Percentiles rank a stretch among this genome's conserved stretches.
These are phyloP conservation scores for Aspergillus sojae DNA, from an alignment of 2,329 filamentous ascomycete genomes.

Conservation along the genomic window DNA sequence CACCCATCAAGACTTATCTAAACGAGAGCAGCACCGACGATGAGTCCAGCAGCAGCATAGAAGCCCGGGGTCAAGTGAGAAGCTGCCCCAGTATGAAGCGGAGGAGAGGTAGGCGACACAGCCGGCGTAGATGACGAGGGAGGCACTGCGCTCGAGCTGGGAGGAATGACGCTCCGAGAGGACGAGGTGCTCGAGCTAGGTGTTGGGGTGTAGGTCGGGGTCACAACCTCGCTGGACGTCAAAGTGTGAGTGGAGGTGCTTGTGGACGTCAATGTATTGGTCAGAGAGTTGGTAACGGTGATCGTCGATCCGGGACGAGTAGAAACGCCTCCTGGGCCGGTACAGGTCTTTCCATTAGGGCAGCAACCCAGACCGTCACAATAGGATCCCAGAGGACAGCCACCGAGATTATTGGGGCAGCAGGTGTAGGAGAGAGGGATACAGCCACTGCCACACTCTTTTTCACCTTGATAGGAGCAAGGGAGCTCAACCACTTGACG, in stretches of 20 bases:
- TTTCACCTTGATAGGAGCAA: constrained; percentile 1
- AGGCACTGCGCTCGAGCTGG: background rate
- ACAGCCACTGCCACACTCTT: background rate
- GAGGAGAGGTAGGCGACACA: background rate
- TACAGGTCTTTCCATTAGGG: constrained; percentile 8
- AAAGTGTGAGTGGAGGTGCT: background rate
- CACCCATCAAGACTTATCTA: background rate
- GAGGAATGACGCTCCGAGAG: background rate
- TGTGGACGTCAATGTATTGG: constrained; percentile 3
- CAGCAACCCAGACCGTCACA: constrained; percentile 9
- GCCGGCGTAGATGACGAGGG: background rate
- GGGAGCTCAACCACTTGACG: background rate
- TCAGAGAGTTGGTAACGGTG: constrained; percentile 5
- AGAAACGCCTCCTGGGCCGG: background rate
- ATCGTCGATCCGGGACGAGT: constrained; percentile 4
- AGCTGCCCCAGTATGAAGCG: constrained; percentile 7
- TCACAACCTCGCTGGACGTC: background rate
- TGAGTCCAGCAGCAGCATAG: constrained; percentile 9
- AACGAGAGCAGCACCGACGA: constrained; percentile 5
- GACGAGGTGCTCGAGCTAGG: background rate
- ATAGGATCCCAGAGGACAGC: constrained; percentile 8
- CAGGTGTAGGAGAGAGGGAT: constrained; percentile 11
- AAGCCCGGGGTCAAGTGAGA: constrained; percentile 3
- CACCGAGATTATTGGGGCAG: background rate
- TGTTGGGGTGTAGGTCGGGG: background rate